Evolutionary conservation across 331 rosid species (phyloP), one percentile per base, ranked within the genome.

Genomic region (Quercus lobata): DNA sequence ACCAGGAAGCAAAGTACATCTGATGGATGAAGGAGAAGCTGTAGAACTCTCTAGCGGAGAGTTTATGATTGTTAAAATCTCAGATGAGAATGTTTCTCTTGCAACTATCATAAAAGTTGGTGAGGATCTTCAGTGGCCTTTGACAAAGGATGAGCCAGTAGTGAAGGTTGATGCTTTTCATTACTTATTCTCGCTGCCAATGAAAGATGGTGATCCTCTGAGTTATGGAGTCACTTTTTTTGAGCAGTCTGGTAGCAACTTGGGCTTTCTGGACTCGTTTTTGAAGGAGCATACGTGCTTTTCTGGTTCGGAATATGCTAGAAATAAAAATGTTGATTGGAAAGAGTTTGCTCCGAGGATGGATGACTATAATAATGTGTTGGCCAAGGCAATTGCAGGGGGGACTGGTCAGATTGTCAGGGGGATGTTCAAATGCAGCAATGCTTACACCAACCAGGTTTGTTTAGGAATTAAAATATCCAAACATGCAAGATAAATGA

Each of bases 321-420:
- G 78, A 18, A 88, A 84, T 60, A 91, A 79, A 15, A 81, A 83
- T 49, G 84, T 85, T 78, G 89, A 93, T 62, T 93, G 98, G 98
- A 86, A 85, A 69, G 92, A 93, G 80, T 93, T 87, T 84, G 98
- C 97, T 52, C 98, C 98, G 0, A 89, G 81, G 78, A 88, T 93
- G 46, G 92, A 92, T 1, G 87, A 88, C 79, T 93, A 93, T 69
- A 93, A 93, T 41, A 87, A 86, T 58, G 76, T 93, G 57, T 84
- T 93, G 80, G 97, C 97, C 1, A 93, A 80, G 73, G 96, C 97
- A 1, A 92, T 93, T 84, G 98, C 97, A 1, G 94, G 90, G 61
- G 98, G 98, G 7, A 93, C 96, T 73, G 98, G 98, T 32, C 98
- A 93, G 85, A 90, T 93, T 79, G 94, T 93, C 35, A 89, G 76